Evolutionary conservation across 306 rosid genomes (phyloP), one percentile per base, ranked within the genome.

Genomic region (Amphicarpaea edgeworthii): DNA sequence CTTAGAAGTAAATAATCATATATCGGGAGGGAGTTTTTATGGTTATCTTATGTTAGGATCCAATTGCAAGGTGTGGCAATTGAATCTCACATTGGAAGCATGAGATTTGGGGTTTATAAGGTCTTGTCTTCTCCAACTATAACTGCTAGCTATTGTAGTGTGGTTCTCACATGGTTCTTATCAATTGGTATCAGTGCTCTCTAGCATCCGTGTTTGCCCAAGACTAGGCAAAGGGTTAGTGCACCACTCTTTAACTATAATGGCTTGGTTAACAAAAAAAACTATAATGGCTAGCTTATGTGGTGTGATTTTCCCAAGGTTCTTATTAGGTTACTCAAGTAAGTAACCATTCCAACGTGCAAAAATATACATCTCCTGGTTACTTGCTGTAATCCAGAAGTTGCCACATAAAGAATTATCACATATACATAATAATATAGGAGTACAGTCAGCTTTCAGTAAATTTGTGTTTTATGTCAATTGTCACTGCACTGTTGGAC

Each of bases 351-450:
- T 64, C 72, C 42, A 50, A 51, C 21, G 28, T 43, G 79, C 24
- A 54, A 37, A 37, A 79, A 24, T 32, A 62, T 42, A 3, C 21
- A 12, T 10, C 9, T 34, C 54, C 23, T 42, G n/a, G 40, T 14
- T 60, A 38, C 46, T 30, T 70, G 46, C 15, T 40, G 16, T 47
- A 7, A 46, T 24, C 62, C 24, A 50, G 21, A 24, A 16, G 41
- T 70, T 47, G 20, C 30, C 64, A 47, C 17, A 45, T 47, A 71
- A 69, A 24, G 71, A 16, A 24, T 51, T 51, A 79, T 53, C 55
- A 11, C 12, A 9, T 38, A 14, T 20, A 37, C 5, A 21, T 9
- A 41, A 40, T 24, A 50, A 42, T 28, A 24, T 40, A 15, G 70
- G 53, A 32, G 20, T 59, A 21, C 28, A 24, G 51, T 6, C 62